Evolutionary conservation across 768 basidiomycete species (phyloP).

Genomic region (Strobilomyces dryophilus): DNA sequence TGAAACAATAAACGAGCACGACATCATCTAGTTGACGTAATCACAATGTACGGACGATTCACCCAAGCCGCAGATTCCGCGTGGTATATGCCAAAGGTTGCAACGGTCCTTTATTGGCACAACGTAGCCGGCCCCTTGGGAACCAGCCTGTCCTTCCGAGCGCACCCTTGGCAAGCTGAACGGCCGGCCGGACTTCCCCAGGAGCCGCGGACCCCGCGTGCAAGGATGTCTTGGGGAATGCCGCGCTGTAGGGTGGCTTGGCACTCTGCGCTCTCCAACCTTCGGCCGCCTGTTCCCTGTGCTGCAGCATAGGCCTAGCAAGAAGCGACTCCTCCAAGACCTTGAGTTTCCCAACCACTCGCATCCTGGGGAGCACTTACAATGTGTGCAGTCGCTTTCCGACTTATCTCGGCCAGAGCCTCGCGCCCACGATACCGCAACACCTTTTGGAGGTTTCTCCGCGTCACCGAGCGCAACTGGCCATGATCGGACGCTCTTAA

Average conservation of each 20-base stretch:
- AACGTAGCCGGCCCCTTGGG: slow-evolving; percentile 19
- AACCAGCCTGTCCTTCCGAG: slow-evolving; percentile 34
- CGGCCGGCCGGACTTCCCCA: slow-evolving; percentile 53
- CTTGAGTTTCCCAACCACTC: slow-evolving; percentile 5
- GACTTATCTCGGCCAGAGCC: slow-evolving; percentile 45
- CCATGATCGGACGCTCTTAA: slow-evolving; percentile 36
- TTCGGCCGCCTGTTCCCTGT: slow-evolving; percentile 37
- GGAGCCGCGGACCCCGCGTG: slow-evolving; percentile 55
- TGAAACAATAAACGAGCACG: slow-evolving; percentile 12
- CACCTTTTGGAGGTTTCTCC: slow-evolving; percentile 73
- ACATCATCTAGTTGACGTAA: slow-evolving; percentile 6
- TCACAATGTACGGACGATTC: slow-evolving; percentile 2
- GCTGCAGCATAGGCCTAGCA: slow-evolving; percentile 56
- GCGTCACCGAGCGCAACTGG: slow-evolving; percentile 57
- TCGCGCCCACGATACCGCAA: slow-evolving; percentile 52
- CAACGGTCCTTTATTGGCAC: slow-evolving; percentile 2
- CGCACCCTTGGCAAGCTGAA: slow-evolving; percentile 52
- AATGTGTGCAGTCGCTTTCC: slow-evolving; percentile 60
- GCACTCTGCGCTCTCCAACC: slow-evolving; percentile 30
- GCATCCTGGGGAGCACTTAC: slow-evolving; percentile 40
- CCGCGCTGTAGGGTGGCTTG: slow-evolving; percentile 17
- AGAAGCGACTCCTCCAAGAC: slow-evolving; percentile 56
- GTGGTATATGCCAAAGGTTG: slow-evolving; percentile 18
- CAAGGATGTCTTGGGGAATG: slow-evolving; percentile 21
- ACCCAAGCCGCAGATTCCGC: slow-evolving; percentile 19